phyloP scores from a whole-genome alignment of 345 rosid species.

The Gossypium australe region DNA sequence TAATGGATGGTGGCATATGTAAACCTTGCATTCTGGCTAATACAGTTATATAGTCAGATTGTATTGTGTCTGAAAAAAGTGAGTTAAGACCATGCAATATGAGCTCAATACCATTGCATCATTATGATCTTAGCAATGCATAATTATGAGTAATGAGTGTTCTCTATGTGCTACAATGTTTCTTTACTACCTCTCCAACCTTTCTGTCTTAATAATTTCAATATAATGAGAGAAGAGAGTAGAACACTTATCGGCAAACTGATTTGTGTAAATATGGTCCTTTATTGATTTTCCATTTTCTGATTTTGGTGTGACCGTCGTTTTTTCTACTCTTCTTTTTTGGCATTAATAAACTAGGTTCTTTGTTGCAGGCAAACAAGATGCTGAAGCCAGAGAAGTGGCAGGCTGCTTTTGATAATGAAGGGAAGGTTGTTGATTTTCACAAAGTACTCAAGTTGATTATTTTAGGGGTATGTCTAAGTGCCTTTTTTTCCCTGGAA shows the following conservation, averaged over 20 bases:
- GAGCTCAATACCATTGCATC: background rate
- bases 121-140: background rate
- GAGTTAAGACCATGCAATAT: background rate
- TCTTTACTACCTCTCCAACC: background rate
- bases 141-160: background rate
- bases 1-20: background rate
- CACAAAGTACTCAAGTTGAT: conserved; percentile 70
- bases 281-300: background rate
- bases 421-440: conserved; percentile 72
- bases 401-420: conserved; percentile 67
- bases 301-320: background rate
- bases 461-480: conserved; percentile 66
- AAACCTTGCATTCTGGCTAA: background rate
- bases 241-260: background rate
- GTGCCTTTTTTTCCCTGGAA: background rate
- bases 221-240: background rate
- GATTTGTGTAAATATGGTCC: background rate
- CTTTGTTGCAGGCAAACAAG: conserved; percentile 46
- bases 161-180: background rate
- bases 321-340: background rate
- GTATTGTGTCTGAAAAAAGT: background rate
- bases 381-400: conserved; percentile 94
- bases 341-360: background rate
- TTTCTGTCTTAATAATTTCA: background rate
- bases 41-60: background rate